Conservation (phyloP, 495 filamentous ascomycete genomes). For the Aspergillus steynii region DNA sequence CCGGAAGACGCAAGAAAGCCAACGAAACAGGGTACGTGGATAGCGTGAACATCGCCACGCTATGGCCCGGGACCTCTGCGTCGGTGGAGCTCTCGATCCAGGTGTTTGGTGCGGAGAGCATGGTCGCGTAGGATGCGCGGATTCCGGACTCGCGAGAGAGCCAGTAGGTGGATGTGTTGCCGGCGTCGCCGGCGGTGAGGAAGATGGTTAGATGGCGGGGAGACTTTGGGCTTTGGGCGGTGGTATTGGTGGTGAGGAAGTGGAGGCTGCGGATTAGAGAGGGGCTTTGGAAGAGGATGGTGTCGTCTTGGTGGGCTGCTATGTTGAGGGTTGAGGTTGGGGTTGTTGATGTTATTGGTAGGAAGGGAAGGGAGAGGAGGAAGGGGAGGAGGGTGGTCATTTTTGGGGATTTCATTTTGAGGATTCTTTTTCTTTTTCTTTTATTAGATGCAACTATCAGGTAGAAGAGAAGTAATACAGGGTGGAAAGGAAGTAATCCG, state of each 20-base stretch:
- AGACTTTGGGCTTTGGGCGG: conserved; percentile 7
- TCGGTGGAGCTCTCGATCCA: conserved; percentile 14
- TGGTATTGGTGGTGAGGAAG: conserved; percentile 42
- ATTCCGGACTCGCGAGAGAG: conserved; percentile 11
- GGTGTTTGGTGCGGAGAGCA: conserved; percentile 11
- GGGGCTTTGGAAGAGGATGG: conserved; percentile 24
- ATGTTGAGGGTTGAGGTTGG: conserved; percentile 17
- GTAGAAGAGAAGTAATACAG: too few relatives aligned
- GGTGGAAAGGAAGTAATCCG: too few relatives aligned
- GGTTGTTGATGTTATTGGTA: too few relatives aligned
- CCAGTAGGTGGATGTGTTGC: conserved; percentile 37
- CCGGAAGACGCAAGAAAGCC: conserved; percentile 22
- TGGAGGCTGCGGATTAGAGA: conserved; percentile 16
- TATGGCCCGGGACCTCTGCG: conserved; percentile 6
- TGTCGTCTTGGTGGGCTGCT: conserved; percentile 25
- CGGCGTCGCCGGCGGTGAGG: conserved; percentile 78
- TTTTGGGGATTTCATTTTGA: too few relatives aligned
- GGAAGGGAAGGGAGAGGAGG: too few relatives aligned
- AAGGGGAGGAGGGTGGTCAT: too few relatives aligned
- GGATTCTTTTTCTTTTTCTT: too few relatives aligned
- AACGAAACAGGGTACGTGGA: conserved; percentile 9
- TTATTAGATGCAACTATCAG: too few relatives aligned
- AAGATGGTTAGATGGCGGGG: conserved; percentile 55
- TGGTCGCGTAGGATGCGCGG: conserved; percentile 17
- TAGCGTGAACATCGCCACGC: conserved; percentile 18